A percentile compares a stretch with the other conserved stretches of the same genome.
These are phyloP conservation scores for Ceratocystis alfenasii DNA, from an alignment of 2,329 filamentous ascomycete genomes.

Conservation along the genomic window DNA sequence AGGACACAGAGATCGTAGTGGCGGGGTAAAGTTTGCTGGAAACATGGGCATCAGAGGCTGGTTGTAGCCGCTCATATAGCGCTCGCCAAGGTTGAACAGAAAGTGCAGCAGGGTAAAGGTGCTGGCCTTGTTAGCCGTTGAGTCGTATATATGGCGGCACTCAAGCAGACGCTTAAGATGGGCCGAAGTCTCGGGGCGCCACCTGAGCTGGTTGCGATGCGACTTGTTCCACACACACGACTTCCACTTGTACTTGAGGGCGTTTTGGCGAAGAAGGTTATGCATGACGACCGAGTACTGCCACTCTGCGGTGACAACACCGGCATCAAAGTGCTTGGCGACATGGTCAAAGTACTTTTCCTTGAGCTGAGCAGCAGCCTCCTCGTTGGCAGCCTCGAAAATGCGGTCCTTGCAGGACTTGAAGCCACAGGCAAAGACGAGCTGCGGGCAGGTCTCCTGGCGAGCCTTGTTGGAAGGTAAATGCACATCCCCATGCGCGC, in stretches of 20 bases:
- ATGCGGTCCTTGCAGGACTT: slow-evolving; percentile 34
- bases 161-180: slow-evolving; percentile 37
- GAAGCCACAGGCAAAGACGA: slow-evolving; percentile 37
- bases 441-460: slow-evolving; percentile 34
- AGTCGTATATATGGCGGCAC: slow-evolving; percentile 34
- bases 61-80: slow-evolving; percentile 28
- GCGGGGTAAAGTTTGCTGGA: slow-evolving; percentile 22
- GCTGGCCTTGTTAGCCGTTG: slow-evolving; percentile 25
- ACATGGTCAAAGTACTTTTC: slow-evolving; percentile 39
- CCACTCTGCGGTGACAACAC: slow-evolving; percentile 34
- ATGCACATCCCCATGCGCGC: slow-evolving; percentile 34
- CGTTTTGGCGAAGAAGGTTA: slow-evolving; percentile 35
- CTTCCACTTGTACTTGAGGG: slow-evolving; percentile 36
- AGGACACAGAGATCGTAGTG: slow-evolving; percentile 23
- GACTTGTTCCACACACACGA: slow-evolving; percentile 37
- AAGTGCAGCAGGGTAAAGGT: slow-evolving; percentile 32
- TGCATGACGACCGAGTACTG: slow-evolving; percentile 35
- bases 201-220: slow-evolving; percentile 32
- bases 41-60: slow-evolving; percentile 26
- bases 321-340: slow-evolving; percentile 37
- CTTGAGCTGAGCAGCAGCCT: slow-evolving; percentile 31
- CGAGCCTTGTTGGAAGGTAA: slow-evolving; percentile 34
- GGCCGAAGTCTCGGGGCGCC: slow-evolving; percentile 34
- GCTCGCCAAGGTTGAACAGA: slow-evolving; percentile 35
- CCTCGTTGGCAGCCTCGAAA: slow-evolving; percentile 32